These are phyloP conservation scores for Metschnikowia colocasiae DNA, from an alignment of 805 yeast genomes.

Conservation along the genomic window DNA sequence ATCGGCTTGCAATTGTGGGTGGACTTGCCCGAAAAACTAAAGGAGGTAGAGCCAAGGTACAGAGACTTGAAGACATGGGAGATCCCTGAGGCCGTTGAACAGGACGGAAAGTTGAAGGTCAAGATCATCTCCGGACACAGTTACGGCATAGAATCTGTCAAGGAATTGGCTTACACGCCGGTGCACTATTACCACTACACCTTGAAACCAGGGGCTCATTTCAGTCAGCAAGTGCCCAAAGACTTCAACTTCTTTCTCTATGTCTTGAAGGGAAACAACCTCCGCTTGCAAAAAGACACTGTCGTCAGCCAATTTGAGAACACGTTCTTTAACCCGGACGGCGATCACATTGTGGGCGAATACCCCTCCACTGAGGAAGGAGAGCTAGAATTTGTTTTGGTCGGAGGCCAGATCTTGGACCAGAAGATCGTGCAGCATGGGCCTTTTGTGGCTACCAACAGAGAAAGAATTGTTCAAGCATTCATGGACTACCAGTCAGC, in stretches of 20 bases:
- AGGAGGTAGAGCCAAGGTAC: conserved; percentile 60
- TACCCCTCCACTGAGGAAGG: conserved; percentile 32
- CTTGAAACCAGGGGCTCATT: conserved; percentile 61
- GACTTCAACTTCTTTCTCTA: conserved; percentile 70
- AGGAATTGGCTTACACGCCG: conserved; percentile 80
- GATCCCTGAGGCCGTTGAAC: conserved; percentile 64
- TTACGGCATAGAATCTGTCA: conserved; percentile 67
- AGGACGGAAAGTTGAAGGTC: conserved; percentile 58
- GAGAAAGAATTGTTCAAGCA: conserved; percentile 64
- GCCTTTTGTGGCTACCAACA: conserved; percentile 84
- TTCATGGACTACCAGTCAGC: conserved; percentile 69
- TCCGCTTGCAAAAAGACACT: conserved; percentile 43
- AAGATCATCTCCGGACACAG: conserved; percentile 75
- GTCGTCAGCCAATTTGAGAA: conserved; percentile 40
- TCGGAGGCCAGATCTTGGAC: conserved; percentile 71
- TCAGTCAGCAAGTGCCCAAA: conserved; percentile 55
- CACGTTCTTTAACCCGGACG: conserved; percentile 67
- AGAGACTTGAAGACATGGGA: conserved; percentile 69
- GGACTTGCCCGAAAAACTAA: conserved; percentile 19
- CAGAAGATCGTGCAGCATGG: conserved; percentile 85
- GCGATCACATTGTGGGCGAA: conserved; percentile 57
- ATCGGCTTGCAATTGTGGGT: conserved; percentile 78
- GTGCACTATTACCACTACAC: conserved; percentile 63
- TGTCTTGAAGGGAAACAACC: conserved; percentile 54
- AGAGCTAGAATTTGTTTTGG: conserved; percentile 57